Percentiles rank a stretch among this genome's conserved stretches.
Conservation (phyloP, 108 stramenopile genomes). For the Skeletonema potamos region DNA sequence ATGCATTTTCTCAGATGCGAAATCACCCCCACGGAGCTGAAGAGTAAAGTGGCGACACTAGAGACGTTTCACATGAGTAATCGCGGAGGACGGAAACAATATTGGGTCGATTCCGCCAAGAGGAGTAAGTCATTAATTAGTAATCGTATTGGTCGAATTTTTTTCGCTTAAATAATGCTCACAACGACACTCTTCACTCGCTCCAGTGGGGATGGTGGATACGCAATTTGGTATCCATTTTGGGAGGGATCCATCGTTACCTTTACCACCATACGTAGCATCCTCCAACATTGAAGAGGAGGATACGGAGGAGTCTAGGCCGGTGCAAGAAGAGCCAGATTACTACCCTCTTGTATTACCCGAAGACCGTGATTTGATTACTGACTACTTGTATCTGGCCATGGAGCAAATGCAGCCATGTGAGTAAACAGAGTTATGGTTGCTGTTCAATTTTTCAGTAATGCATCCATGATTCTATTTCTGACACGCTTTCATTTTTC, state of each 20-base stretch:
- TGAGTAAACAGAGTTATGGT: slow-evolving; percentile 50
- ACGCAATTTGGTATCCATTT: slow-evolving; percentile 83
- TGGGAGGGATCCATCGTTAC: slow-evolving; percentile 71
- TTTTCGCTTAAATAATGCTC: too few species aligned
- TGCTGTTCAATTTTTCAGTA: too few species aligned
- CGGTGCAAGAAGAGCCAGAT: slow-evolving; percentile 33
- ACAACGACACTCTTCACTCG: too few species aligned
- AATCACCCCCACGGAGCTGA: slow-evolving; percentile 63
- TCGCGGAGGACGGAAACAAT: slow-evolving; percentile 87
- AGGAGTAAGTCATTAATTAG: slow-evolving; percentile 40
- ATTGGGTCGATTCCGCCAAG: slow-evolving; percentile 87
- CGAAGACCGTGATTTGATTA: slow-evolving; percentile 66
- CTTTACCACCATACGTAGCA: slow-evolving; percentile 54
- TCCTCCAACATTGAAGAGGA: background rate
- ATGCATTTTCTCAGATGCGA: slow-evolving; percentile 78
- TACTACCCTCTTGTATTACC: slow-evolving; percentile 65
- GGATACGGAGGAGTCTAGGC: background rate
- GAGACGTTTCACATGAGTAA: slow-evolving; percentile 64
- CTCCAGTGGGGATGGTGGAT: slow-evolving; percentile 71
- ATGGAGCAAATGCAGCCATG: slow-evolving; percentile 88
- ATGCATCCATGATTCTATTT: too few species aligned
- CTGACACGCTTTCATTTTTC: background rate
- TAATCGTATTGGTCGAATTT: too few species aligned
- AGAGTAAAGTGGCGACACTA: slow-evolving; percentile 56
- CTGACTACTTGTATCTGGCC: slow-evolving; percentile 81